A percentile compares a stretch with the other conserved stretches of the same genome.
phyloP scores from a whole-genome alignment of 768 basidiomycete genomes.

The Phallus indusiatus region DNA sequence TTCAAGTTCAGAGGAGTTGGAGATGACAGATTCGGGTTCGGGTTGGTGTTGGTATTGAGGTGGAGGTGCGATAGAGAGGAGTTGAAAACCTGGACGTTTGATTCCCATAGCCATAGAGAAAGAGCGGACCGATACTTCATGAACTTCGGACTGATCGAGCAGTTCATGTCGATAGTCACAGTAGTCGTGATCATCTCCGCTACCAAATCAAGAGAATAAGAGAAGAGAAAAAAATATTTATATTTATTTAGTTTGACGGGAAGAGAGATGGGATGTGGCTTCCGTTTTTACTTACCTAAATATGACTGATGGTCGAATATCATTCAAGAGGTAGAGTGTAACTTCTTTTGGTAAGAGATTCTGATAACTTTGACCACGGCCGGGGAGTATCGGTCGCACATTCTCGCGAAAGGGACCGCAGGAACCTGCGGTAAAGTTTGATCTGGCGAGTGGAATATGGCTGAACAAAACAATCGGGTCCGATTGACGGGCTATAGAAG shows the following conservation, averaged over 20 bases:
- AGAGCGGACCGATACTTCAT: constrained; percentile 82
- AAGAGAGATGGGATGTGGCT: too few relatives aligned
- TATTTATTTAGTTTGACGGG: neutral
- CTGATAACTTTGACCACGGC: constrained; percentile 73
- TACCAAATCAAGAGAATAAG: constrained; percentile 19
- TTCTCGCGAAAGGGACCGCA: constrained; percentile 78
- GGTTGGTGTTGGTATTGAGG: neutral
- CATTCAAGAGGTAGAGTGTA: constrained; percentile 55
- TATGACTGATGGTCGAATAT: constrained; percentile 54
- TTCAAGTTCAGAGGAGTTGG: too few relatives aligned
- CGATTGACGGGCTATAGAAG: constrained; percentile 21
- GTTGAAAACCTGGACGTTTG: constrained; percentile 76
- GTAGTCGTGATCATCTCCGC: constrained; percentile 94
- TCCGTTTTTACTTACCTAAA: constrained; percentile 75
- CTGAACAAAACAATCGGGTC: constrained; percentile 63
- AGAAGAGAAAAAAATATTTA: neutral
- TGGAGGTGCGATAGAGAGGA: constrained; percentile 61
- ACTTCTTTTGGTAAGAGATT: constrained; percentile 64
- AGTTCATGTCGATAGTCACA: constrained; percentile 63
- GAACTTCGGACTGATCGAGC: constrained; percentile 25
- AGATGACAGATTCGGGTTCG: too few relatives aligned
- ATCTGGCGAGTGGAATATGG: constrained; percentile 80
- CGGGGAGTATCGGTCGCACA: constrained; percentile 55
- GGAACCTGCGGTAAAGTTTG: constrained; percentile 35
- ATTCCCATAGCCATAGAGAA: constrained; percentile 89